These are phyloP conservation scores for Backusella circina DNA, from an alignment of 192 early-diverging fungal genomes.

Conservation along the genomic window DNA sequence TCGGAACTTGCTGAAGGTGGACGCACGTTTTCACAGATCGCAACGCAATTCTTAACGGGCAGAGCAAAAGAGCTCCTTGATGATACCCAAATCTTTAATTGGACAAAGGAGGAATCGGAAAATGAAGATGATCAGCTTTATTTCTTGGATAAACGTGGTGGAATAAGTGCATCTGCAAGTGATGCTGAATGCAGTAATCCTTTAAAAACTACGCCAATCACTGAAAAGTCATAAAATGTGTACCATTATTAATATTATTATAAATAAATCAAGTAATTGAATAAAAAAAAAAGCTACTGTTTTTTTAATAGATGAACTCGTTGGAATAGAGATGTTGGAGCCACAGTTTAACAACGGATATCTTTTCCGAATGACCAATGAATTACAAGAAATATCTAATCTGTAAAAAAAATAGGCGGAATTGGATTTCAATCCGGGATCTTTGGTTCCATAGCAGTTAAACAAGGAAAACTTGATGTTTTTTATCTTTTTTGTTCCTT, in stretches of 20 bases:
- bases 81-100: slow-evolving; percentile 53
- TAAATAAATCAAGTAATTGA: neutral
- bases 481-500: too few species aligned
- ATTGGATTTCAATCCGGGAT: too few species aligned
- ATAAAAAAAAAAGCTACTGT: neutral
- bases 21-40: slow-evolving; percentile 25
- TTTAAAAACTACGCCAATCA: neutral
- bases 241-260: neutral
- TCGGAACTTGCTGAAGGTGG: slow-evolving; percentile 17
- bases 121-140: slow-evolving; percentile 51
- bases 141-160: slow-evolving; percentile 41
- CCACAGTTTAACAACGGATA: too few species aligned
- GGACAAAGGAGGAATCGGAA: slow-evolving; percentile 43
- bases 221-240: neutral
- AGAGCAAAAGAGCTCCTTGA: slow-evolving; percentile 42
- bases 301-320: too few species aligned
- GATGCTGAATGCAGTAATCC: neutral
- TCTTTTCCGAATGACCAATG: too few species aligned
- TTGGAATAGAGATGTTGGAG: too few species aligned
- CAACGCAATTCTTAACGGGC: slow-evolving; percentile 25
- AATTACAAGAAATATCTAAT: too few species aligned
- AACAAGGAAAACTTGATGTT: too few species aligned
- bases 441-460: too few species aligned
- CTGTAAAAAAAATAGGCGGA: too few species aligned
- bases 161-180: neutral